Evolutionary conservation across 176 grass and related monocot species (phyloP).

Genomic region (Rhipidocladum racemiflorum): DNA sequence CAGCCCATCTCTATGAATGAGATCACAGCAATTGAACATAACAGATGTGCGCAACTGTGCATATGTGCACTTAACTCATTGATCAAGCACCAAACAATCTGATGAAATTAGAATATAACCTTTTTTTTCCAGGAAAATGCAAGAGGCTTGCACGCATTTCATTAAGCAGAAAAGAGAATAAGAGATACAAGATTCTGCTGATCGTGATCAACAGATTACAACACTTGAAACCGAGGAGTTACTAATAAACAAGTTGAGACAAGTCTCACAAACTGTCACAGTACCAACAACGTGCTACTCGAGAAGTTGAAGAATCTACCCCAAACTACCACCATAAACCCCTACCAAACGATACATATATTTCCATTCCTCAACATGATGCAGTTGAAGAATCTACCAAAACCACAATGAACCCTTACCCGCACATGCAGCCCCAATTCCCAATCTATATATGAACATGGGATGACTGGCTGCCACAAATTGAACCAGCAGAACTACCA

Average conservation of each 20-base stretch:
- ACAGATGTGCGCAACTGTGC: background rate
- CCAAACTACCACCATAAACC: background rate
- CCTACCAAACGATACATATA: background rate
- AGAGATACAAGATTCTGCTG: too few relatives aligned
- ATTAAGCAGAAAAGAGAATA: too few relatives aligned
- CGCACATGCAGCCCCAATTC: background rate
- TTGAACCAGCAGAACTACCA: background rate
- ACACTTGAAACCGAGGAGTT: too few relatives aligned
- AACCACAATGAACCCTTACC: background rate
- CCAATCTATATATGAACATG: background rate
- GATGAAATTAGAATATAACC: background rate
- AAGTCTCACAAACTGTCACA: background rate
- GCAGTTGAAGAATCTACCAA: background rate
- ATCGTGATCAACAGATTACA: too few relatives aligned
- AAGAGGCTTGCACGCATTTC: too few relatives aligned
- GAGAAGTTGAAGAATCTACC: background rate
- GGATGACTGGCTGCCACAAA: background rate
- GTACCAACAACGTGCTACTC: background rate
- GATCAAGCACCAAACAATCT: background rate
- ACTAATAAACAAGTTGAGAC: background rate
- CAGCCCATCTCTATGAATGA: background rate
- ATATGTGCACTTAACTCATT: background rate
- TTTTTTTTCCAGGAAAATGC: background rate
- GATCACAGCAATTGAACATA: background rate
- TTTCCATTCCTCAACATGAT: background rate